Conservation (phyloP, 805 yeast genomes). For the Barnettozyma wickerhamii region DNA sequence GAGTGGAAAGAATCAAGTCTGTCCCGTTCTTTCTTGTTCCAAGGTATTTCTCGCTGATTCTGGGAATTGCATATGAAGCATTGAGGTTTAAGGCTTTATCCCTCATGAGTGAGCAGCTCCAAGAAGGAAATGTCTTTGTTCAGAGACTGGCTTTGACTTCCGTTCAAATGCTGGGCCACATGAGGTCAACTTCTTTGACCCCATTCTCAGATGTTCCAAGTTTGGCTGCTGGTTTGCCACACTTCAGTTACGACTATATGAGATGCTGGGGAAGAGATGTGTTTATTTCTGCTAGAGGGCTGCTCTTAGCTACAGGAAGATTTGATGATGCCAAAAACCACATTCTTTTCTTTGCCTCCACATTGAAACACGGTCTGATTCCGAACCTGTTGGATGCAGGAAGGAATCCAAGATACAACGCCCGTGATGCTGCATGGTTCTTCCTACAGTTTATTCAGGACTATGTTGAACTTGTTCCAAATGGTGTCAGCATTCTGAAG, state of each 20-base stretch:
- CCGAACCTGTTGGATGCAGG: conserved; percentile 94
- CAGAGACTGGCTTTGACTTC: conserved; percentile 78
- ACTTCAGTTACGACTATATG: conserved; percentile 86
- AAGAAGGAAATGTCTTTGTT: conserved; percentile 63
- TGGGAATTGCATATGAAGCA: conserved; percentile 83
- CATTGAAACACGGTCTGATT: conserved; percentile 90
- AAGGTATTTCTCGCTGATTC: conserved; percentile 77
- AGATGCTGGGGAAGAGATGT: conserved; percentile 99
- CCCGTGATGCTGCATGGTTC: conserved; percentile 97
- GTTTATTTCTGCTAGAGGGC: conserved; percentile 81
- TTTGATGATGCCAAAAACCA: conserved; percentile 76
- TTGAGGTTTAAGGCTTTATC: conserved; percentile 63
- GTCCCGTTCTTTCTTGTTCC: conserved; percentile 84
- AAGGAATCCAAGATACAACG: conserved; percentile 88
- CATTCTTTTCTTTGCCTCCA: conserved; percentile 81
- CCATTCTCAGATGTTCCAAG: conserved; percentile 64
- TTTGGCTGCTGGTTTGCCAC: conserved; percentile 96
- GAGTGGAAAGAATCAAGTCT: conserved; percentile 57
- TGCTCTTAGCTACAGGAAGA: conserved; percentile 73
- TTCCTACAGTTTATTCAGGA: conserved; percentile 87
- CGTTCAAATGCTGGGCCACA: conserved; percentile 77
- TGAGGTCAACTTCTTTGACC: conserved; percentile 68
- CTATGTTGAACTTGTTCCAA: conserved; percentile 62
- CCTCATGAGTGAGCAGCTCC: conserved; percentile 49
- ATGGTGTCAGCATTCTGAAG: conserved; percentile 61